Evolutionary conservation across 1,284 basidiomycete genomes (phyloP), one percentile per base, ranked within the genome.

Genomic region (Laetiporus sulphureus): DNA sequence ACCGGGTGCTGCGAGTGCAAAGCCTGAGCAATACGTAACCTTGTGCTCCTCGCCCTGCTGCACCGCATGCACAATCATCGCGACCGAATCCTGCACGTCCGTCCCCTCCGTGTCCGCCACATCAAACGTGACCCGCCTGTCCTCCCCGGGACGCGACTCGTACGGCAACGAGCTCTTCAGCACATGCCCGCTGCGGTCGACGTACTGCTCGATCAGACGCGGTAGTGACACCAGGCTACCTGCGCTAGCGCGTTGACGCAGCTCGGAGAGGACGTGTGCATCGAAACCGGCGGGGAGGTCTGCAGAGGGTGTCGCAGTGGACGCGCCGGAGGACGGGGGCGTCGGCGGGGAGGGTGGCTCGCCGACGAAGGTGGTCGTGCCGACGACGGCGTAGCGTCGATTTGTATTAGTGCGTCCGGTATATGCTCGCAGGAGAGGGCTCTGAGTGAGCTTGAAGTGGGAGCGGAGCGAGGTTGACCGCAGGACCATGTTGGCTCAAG

Each of bases 21-120:
- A 87, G 1, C 77, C 83, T 6, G 79, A 79, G 41, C 75, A 78
- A 16, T 84, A 56, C 5, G 71, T 71, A 35, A 83, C 64, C 48
- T 72, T 72, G 49, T 74, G 67, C 5, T 60, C 55, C n/a, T 60
- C 61, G 4, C 61, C 53, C n/a, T 66, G 62, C 34, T 63, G 61
- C 15, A 66, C 60, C 32, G 75, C 75, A 49, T 85, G 82, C 4
- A 77, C 80, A n/a, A 87, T 62, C 34, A 82, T 60, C 16, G 57
- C 53, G 10, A 81, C 62, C 7, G 44, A 21, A 11, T 23, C 32
- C n/a, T 1, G 75, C 63, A 66, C 68, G 36, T 69, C 64, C 38
- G 65, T 61, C 6, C 49, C 49, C 5, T 49, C 51, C 12, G 40
- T 39, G 27, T 51, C 41, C n/a, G n/a, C n/a, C n/a, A n/a, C n/a